Evolutionary conservation across 768 basidiomycete genomes (phyloP).

Genomic region (Lactarius akahatsu): DNA sequence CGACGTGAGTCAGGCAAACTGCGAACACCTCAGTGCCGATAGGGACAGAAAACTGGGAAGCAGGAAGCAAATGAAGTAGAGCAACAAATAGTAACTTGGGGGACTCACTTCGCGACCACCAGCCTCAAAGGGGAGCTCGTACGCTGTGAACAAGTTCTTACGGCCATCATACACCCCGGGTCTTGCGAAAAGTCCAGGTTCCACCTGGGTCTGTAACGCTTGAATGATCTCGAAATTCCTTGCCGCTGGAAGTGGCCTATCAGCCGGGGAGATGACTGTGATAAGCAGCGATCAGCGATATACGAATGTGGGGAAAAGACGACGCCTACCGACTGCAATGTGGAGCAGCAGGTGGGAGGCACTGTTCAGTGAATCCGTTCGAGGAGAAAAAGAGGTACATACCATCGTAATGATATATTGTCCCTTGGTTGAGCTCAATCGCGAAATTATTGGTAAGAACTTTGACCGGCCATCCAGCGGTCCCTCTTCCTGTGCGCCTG

Average conservation of each 20-base stretch:
- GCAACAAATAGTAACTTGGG: not conserved
- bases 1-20: constrained; percentile 61
- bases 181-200: constrained; percentile 69
- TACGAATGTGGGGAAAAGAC: not conserved
- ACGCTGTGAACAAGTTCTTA: constrained; percentile 69
- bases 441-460: constrained; percentile 63
- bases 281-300: constrained; percentile 2
- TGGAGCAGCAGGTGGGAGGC: not conserved
- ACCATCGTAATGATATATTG: constrained; percentile 83
- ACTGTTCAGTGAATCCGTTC: not conserved
- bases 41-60: constrained; percentile 59
- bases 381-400: constrained; percentile 33
- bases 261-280: constrained; percentile 58
- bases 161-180: constrained; percentile 75
- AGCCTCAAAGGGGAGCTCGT: constrained; percentile 56
- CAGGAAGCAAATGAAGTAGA: constrained; percentile 14
- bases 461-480: constrained; percentile 46
- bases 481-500: constrained; percentile 62
- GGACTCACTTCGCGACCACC: constrained; percentile 49
- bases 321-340: constrained; percentile 45
- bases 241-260: constrained; percentile 63
- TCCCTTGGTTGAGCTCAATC: constrained; percentile 56
- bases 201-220: constrained; percentile 55
- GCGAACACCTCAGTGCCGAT: constrained; percentile 60
- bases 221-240: constrained; percentile 72